Evolutionary conservation across 2,329 filamentous ascomycete species (phyloP).

Genomic region (Laburnicola sp.): DNA sequence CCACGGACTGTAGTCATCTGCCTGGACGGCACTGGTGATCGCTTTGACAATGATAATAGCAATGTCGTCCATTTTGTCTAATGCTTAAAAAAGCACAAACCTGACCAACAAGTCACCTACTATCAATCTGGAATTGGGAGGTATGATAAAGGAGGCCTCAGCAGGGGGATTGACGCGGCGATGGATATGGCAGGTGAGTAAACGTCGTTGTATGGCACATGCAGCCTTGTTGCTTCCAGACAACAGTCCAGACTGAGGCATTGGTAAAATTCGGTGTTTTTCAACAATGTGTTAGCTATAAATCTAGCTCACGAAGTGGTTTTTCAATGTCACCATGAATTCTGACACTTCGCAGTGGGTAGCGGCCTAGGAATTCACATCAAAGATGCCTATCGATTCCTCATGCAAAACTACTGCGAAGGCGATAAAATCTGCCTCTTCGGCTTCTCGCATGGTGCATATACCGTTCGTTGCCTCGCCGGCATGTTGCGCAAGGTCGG

Average conservation of each 20-base stretch:
- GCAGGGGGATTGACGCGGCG: slow-evolving; percentile 45
- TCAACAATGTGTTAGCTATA: too few relatives aligned
- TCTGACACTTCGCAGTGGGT: slow-evolving; percentile 40
- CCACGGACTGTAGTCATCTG: slow-evolving; percentile 46
- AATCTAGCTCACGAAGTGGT: too few relatives aligned
- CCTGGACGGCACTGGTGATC: slow-evolving; percentile 52
- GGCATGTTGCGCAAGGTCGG: slow-evolving; percentile 83
- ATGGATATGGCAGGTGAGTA: slow-evolving; percentile 51
- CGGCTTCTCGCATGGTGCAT: slow-evolving; percentile 51
- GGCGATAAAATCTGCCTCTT: slow-evolving; percentile 51
- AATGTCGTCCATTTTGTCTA: slow-evolving; percentile 51
- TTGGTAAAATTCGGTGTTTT: too few relatives aligned
- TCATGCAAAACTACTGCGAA: slow-evolving; percentile 50
- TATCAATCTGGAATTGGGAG: slow-evolving; percentile 54
- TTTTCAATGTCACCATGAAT: too few relatives aligned
- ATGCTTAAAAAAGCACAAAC: slow-evolving; percentile 50
- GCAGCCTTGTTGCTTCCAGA: too few relatives aligned
- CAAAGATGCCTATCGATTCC: slow-evolving; percentile 42
- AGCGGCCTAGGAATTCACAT: slow-evolving; percentile 49
- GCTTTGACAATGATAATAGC: slow-evolving; percentile 51
- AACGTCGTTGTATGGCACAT: too few relatives aligned
- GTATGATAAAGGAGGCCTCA: slow-evolving; percentile 47
- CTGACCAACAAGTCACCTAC: slow-evolving; percentile 44
- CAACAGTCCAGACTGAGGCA: too few relatives aligned
- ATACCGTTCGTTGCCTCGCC: slow-evolving; percentile 57